Evolutionary conservation across 768 basidiomycete species (phyloP).

Genomic region (Mycena vitilis): DNA sequence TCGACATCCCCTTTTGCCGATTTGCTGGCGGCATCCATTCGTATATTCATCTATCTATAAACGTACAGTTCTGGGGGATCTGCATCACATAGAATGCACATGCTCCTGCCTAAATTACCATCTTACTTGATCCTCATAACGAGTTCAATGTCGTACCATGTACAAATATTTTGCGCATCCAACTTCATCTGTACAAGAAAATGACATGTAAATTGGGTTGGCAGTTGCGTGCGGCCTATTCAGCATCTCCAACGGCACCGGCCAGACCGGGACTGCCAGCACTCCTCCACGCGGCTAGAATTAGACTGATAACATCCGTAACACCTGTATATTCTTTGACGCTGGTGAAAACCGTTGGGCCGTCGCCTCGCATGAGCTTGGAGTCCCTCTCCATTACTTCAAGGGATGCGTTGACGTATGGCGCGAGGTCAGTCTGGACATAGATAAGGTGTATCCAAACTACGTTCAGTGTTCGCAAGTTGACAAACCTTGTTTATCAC

Average conservation of each 20-base stretch:
- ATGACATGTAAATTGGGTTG: not conserved
- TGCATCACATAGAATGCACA: not conserved
- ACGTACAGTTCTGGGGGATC: not conserved
- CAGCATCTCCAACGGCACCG: conserved; percentile 59
- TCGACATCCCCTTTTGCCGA: not conserved
- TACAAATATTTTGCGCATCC: not conserved
- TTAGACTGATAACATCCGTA: conserved; percentile 81
- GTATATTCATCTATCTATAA: conserved; percentile 18
- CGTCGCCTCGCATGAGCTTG: conserved; percentile 92
- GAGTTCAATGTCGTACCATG: conserved; percentile 12
- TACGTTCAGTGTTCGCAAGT: not conserved
- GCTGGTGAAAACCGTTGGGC: conserved; percentile 92
- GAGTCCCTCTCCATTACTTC: conserved; percentile 96
- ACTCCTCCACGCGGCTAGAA: conserved; percentile 89
- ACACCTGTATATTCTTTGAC: conserved; percentile 84
- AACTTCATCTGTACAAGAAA: not conserved
- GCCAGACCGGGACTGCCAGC: conserved; percentile 79
- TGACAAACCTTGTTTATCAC: conserved; percentile 90
- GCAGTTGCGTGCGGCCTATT: conserved; percentile 6
- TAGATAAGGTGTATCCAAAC: conserved; percentile 4
- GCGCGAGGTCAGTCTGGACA: conserved; percentile 89
- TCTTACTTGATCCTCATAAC: not conserved
- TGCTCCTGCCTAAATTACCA: conserved; percentile 10
- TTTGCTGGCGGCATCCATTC: conserved; percentile 2
- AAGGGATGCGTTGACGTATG: conserved; percentile 91